Evolutionary conservation across 768 basidiomycete genomes (phyloP).

Genomic region (Tylopilus plumbeoviolaceoides): DNA sequence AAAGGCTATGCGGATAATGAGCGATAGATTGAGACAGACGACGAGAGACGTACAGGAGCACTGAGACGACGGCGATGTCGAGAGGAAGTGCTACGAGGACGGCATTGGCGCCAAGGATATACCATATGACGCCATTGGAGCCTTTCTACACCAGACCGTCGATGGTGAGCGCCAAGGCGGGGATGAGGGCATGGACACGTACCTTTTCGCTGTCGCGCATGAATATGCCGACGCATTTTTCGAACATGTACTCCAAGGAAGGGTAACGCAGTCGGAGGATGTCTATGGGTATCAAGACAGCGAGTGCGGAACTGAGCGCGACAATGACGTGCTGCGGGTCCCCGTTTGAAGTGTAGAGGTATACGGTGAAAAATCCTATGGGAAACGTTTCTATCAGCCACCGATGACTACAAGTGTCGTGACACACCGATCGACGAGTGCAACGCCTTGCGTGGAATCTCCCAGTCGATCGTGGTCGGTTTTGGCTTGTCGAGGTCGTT

Average conservation of each 20-base stretch:
- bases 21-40: not conserved
- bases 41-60: conserved; percentile 68
- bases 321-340: conserved; percentile 51
- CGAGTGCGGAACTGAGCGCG: conserved; percentile 61
- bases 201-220: conserved; percentile 91
- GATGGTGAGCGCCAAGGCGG: not conserved
- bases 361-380: conserved; percentile 60
- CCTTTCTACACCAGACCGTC: conserved; percentile 37
- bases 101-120: conserved; percentile 80
- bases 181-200: not conserved
- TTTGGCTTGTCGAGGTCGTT: conserved; percentile 10
- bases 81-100: conserved; percentile 73
- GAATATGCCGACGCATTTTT: conserved; percentile 68
- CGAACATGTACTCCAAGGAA: conserved; percentile 65
- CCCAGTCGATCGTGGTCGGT: conserved; percentile 59
- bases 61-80: conserved; percentile 85
- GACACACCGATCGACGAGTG: conserved; percentile 87
- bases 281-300: conserved; percentile 70
- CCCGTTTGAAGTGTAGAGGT: conserved; percentile 49
- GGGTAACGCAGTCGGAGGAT: conserved; percentile 65
- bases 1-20: conserved; percentile 50
- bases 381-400: conserved; percentile 6
- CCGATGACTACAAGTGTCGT: not conserved
- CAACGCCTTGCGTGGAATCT: conserved; percentile 82
- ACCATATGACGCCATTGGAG: conserved; percentile 86